These are phyloP conservation scores for Penicillium sp. DNA, from an alignment of 2,329 filamentous ascomycete species.

Conservation along the genomic window DNA sequence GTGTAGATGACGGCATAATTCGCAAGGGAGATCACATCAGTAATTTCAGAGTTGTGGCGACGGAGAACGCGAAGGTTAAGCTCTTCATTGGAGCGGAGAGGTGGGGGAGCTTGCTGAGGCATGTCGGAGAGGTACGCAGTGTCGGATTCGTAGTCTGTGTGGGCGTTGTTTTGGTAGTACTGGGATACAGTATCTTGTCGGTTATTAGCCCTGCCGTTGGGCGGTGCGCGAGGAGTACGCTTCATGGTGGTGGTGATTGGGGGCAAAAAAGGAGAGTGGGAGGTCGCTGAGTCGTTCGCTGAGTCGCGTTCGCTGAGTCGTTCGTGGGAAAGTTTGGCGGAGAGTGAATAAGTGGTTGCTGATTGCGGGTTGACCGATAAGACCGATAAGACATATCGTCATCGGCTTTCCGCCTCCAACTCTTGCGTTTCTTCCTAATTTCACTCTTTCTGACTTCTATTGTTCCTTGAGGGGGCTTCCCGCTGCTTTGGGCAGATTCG, in stretches of 20 bases:
- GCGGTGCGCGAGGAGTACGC: constrained; percentile 4
- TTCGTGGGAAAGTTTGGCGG: background rate
- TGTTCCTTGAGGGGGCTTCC: background rate
- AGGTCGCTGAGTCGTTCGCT: background rate
- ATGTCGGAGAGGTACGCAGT: constrained; percentile 50
- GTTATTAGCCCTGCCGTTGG: too few relatives aligned
- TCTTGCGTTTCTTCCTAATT: background rate
- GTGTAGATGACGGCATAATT: constrained; percentile 85
- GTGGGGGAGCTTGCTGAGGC: constrained; percentile 41
- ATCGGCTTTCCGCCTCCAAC: background rate
- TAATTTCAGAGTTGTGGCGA: constrained; percentile 75
- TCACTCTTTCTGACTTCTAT: background rate
- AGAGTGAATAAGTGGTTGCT: background rate
- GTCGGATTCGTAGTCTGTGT: constrained; percentile 67
- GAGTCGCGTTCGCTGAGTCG: background rate
- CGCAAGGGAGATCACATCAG: constrained; percentile 73
- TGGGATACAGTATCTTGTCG: background rate
- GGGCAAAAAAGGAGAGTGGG: background rate
- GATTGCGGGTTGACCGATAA: background rate
- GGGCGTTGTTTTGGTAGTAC: constrained; percentile 24
- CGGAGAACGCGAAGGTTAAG: constrained; percentile 84
- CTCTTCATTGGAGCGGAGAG: constrained; percentile 70
- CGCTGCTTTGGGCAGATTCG: background rate
- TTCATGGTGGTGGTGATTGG: constrained; percentile 19
- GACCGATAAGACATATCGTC: background rate